Base-by-base conservation (phyloP, 2,329 filamentous ascomycete species). In the Calonectria hawksworthii region DNA sequence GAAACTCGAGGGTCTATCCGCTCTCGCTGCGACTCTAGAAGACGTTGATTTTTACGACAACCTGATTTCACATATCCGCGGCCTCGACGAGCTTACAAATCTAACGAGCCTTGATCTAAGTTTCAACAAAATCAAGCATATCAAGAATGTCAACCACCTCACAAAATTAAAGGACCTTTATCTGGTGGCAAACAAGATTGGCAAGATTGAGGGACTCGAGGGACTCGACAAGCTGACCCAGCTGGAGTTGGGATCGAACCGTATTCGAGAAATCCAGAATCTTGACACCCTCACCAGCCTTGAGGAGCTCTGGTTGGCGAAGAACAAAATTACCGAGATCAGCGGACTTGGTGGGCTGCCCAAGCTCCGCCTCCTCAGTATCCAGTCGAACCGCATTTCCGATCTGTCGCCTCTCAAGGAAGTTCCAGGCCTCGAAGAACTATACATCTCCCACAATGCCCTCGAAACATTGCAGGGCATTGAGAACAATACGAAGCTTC, bases 61-160 rank as follows among this genome's bases (percentile, higher is more conserved):
- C 85, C 90, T 98, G 23, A 96, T 99, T 80, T 92, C 93, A 14
- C 96, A 98, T 85, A 92, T 98, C 85, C 93, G 93, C 78, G 95
- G 95, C 36, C 90, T 99, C 59, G 96, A 98, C 69, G 89, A 92
- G 59, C 91, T 98, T 72, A 92, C 90, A 16, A 90, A 94, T 75
- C 90, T 99, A 69, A 95, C 91, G 8, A 94, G 88, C 72, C 91
- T 99, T 70, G 97, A 99, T 84, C 89, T 99, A 67, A 98, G 95
- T 85, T 99, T 98, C 91, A 99, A 99, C 89, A 99, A 99, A 88
- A 96, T 99, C 88, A 98, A 98, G 85, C 96, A 98, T 86, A 98
- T 99, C 88, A 98, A 98, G 86, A 93, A 96, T 81, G 88, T 99
- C 78, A 90, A 90, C 73, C 94, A 96, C 81, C 87, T 99, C 74